phyloP scores from a whole-genome alignment of 2,329 filamentous ascomycete genomes.

The Sporothrix protearum region DNA sequence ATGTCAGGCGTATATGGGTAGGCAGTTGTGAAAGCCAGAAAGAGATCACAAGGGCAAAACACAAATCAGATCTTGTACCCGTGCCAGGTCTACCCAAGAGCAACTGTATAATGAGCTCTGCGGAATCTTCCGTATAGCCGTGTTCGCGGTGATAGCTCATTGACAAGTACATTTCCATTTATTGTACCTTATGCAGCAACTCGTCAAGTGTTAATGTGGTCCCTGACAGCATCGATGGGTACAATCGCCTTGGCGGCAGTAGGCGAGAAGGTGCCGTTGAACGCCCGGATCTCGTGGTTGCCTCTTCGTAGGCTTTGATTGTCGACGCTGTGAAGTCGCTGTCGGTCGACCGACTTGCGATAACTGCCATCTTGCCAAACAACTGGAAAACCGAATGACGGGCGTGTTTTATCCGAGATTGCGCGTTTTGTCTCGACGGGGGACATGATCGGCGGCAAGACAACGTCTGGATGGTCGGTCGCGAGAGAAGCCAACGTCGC shows the following conservation, averaged over 20 bases:
- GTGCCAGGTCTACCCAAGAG: too few species aligned
- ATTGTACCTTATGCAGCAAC: too few species aligned
- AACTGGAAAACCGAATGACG: background rate
- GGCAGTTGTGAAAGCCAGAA: too few species aligned
- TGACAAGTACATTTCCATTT: too few species aligned
- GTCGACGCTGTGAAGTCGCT: background rate
- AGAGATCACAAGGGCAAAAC: too few species aligned
- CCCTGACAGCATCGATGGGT: background rate
- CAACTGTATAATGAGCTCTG: too few species aligned
- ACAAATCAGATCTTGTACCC: too few species aligned
- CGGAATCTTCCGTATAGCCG: too few species aligned
- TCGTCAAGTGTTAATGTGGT: background rate
- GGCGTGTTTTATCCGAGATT: background rate
- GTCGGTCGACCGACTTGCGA: background rate
- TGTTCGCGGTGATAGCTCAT: too few species aligned
- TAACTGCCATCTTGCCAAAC: background rate
- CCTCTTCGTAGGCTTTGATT: background rate
- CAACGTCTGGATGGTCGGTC: background rate
- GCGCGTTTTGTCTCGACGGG: background rate
- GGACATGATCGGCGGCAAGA: background rate
- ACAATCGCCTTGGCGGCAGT: background rate
- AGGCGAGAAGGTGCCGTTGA: background rate
- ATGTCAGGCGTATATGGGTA: too few species aligned
- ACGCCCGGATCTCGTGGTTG: background rate
- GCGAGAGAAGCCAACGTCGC: background rate